Evolutionary conservation across 2,329 filamentous ascomycete genomes (phyloP), one percentile per base, ranked within the genome.

Genomic region (Sporothrix humicola): DNA sequence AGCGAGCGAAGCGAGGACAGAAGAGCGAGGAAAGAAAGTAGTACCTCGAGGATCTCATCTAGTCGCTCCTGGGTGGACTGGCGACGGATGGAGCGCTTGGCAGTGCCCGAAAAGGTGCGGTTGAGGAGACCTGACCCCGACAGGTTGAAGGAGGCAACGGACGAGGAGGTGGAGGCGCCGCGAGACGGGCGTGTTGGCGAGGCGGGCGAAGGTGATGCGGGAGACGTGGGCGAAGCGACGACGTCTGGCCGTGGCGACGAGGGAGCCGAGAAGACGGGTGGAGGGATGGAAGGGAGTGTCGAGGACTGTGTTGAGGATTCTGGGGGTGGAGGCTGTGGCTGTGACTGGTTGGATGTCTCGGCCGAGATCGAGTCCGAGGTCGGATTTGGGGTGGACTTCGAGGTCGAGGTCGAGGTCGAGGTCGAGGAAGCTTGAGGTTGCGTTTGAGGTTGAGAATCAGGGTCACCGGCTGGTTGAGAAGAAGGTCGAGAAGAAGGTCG

Each of bases 31-130:
- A 15, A 8, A 5, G 7, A 10, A 42, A 50, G 3, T 26, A 50
- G 3, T 26, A 81, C 81, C 79, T 81, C 77, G 20, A 82, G 77
- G 61, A 82, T 82, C 12, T 77, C 77, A 71, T 79, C 76, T 59
- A 82, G 77, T 12, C 80, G 78, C 42, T 80, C 79, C 70, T 79
- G 78, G 7, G 79, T 79, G 13, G 80, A 79, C 76, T 69, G 77
- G 50, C 78, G 76, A 37, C 78, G 73, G n/a, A 69, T 59, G 20
- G 74, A 72, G 58, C 72, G 72, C 23, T 73, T 69, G 17, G 46
- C 54, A 2, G 31, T 6, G 7, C 31, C 31, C 31, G 70, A 74
- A 15, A 26, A 26, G 37, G 46, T 65, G 56, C 63, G 52, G 54
- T 48, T 69, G 73, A 72, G 20, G 48, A 69, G 69, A 5, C 54